Percentiles rank a stretch among this genome's conserved stretches.
phyloP scores from a whole-genome alignment of 441 rosid species.

The Raphanus hybrid region DNA sequence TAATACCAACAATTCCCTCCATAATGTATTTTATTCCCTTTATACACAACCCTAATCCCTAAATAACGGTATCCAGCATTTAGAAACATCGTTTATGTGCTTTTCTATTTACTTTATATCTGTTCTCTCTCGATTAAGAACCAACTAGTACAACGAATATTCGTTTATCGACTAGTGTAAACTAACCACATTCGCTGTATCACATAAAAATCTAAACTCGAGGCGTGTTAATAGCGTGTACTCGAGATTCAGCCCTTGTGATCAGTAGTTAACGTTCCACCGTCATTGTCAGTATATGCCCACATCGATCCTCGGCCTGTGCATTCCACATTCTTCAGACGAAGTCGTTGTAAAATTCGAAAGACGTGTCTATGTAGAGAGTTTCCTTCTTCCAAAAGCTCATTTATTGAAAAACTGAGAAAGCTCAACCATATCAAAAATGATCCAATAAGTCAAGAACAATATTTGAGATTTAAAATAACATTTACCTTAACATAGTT shows the following conservation, averaged over 20 bases:
- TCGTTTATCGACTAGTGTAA: constrained; percentile 10
- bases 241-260: neutral
- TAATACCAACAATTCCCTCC: constrained; percentile 22
- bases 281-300: neutral
- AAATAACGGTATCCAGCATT: constrained; percentile 32
- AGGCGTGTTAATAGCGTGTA: constrained; percentile 7
- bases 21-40: constrained; percentile 28
- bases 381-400: too few relatives aligned
- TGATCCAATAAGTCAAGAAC: too few relatives aligned
- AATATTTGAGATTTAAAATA: too few relatives aligned
- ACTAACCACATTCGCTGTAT: constrained; percentile 19
- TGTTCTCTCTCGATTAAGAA: neutral
- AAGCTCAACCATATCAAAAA: too few relatives aligned
- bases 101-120: neutral
- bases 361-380: neutral
- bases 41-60: constrained; percentile 19
- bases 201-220: constrained; percentile 10
- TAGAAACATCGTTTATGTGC: constrained; percentile 27
- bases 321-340: neutral
- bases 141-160: constrained; percentile 9
- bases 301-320: neutral
- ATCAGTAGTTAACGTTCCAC: neutral
- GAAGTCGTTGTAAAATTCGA: neutral
- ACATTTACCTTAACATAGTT: too few relatives aligned
- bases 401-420: too few relatives aligned